Evolutionary conservation across 164 flowering plant species (phyloP).

Genomic region (Sextonia rubra): DNA sequence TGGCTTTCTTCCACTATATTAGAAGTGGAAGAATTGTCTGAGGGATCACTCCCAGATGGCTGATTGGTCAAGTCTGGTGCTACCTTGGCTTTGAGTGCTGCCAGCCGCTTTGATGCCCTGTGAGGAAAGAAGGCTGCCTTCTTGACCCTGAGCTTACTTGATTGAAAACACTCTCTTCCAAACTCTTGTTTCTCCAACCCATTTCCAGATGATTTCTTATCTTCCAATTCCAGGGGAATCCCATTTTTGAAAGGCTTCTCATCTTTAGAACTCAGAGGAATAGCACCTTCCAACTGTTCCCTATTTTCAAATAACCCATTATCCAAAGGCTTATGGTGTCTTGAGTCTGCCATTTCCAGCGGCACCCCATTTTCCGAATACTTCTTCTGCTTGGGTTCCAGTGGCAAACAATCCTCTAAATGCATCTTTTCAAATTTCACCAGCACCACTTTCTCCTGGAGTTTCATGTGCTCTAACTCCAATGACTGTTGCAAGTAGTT

Average conservation of each 20-base stretch:
- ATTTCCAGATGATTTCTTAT: background rate
- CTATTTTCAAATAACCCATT: background rate
- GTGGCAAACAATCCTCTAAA: background rate
- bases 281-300: background rate
- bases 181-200: background rate
- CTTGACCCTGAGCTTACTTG: constrained; percentile 16
- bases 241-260: background rate
- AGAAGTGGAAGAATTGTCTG: background rate
- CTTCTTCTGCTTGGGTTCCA: background rate
- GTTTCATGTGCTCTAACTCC: background rate
- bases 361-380: background rate
- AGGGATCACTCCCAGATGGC: constrained; percentile 3
- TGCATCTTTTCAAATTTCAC: background rate
- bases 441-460: background rate
- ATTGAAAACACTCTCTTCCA: background rate
- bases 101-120: constrained; percentile 53
- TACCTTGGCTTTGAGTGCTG: constrained; percentile 33
- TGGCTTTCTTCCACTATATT: background rate
- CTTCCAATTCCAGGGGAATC: background rate
- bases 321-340: background rate
- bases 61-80: constrained; percentile 23
- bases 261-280: background rate
- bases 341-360: background rate
- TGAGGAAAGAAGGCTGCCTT: constrained; percentile 30
- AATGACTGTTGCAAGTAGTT: background rate